Evolutionary conservation across 2,329 filamentous ascomycete species (phyloP), one percentile per base, ranked within the genome.

Genomic region (Fusarium sp.): DNA sequence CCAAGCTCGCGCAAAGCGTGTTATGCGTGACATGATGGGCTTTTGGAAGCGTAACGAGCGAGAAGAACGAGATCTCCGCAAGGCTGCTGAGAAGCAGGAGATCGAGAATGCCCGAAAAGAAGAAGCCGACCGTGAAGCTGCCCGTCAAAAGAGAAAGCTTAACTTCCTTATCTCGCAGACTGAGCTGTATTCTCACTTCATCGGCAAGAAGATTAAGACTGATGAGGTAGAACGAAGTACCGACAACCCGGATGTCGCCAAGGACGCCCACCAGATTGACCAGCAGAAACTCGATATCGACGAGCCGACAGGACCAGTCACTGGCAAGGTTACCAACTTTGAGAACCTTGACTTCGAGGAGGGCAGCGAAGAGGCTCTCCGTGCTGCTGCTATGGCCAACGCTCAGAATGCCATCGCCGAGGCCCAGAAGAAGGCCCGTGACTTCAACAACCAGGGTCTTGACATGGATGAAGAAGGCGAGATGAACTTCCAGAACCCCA

Each of bases 21-120:
- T 96, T 68, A 99, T 99, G 96, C 91, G 96, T 81, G 96, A 99
- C 84, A 99, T 99, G 96, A 96, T 98, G 90, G 91, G 94, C 66
- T 99, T 98, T 88, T 99, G 96, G 96, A 98, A 98, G 85, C 93
- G 96, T 65, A 99, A 99, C 82, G 96, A 99, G 83, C 93, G 96
- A 60, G 96, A 99, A 81, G 96, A 99, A 82, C 94, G 96, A 69
- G 96, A 99, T 82, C 87, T 97, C 74, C 92, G 96, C 76, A 97
- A 98, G 85, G 92, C 95, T 59, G 96, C 96, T 10, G 96, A 99
- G 86, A 94, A 93, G 82, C 95, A 98, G 82, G 96, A 98, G 84
- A 90, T 99, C 54, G 96, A 99, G 82, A 97, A 96, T 79, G 96
- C 96, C 24, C 95, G 96, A 84, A 97, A 96, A 84, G 95, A 96